A percentile compares a stretch with the other conserved stretches of the same genome.
These are phyloP conservation scores for Dianthus caryophyllus DNA, from an alignment of 148 eudicot genomes.

Conservation along the genomic window DNA sequence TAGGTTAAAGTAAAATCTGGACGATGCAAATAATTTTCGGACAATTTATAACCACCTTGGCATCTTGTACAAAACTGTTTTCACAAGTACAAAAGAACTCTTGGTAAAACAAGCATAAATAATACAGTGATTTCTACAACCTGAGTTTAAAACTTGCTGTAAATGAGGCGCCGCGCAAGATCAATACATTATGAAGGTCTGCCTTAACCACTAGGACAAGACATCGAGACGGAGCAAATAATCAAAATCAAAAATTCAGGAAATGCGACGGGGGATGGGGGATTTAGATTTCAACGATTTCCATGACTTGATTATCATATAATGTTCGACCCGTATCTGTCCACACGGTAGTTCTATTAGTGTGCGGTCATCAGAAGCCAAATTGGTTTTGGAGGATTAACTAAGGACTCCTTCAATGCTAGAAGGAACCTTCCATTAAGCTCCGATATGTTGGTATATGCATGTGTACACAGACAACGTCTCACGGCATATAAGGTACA, in stretches of 20 bases:
- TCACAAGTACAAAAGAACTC: too few species aligned
- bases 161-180: too few species aligned
- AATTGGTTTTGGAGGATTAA: conserved; percentile 50
- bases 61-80: too few species aligned
- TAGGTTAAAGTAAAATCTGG: too few species aligned
- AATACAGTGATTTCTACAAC: too few species aligned
- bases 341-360: conserved; percentile 68
- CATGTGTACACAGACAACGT: not conserved
- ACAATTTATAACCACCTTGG: too few species aligned
- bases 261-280: not conserved
- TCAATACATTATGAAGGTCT: too few species aligned
- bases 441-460: conserved; percentile 30
- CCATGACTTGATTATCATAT: not conserved
- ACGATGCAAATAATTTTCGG: too few species aligned
- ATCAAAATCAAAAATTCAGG: not conserved
- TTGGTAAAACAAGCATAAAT: too few species aligned
- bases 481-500: not conserved
- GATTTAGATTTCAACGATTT: not conserved
- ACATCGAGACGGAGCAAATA: too few species aligned
- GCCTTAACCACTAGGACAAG: too few species aligned
- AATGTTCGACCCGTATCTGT: conserved; percentile 79
- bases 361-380: conserved; percentile 91
- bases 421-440: conserved; percentile 43
- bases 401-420: conserved; percentile 53
- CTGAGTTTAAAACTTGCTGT: too few species aligned